Evolutionary conservation across 306 rosid species (phyloP).

Genomic region (Fagus crenata): DNA sequence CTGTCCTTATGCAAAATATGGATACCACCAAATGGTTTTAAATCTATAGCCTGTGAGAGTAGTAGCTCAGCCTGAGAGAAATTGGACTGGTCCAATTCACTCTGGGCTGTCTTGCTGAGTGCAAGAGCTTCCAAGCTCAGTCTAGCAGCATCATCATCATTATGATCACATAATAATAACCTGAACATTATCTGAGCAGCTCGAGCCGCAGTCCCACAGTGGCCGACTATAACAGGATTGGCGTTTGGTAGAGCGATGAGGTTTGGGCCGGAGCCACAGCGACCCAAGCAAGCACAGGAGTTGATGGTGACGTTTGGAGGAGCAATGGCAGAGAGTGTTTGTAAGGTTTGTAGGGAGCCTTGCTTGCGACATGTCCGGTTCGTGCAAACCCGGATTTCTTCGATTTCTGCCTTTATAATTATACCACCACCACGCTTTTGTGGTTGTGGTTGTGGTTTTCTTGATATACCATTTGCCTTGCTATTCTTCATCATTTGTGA

Average conservation of each 20-base stretch:
- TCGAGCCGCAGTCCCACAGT: slow-evolving; percentile 69
- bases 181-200: slow-evolving; percentile 55
- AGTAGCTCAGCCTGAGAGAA: slow-evolving; percentile 63
- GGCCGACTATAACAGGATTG: slow-evolving; percentile 34
- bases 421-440: too few relatives aligned
- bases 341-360: slow-evolving; percentile 76
- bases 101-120: slow-evolving; percentile 62
- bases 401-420: background rate
- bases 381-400: slow-evolving; percentile 78
- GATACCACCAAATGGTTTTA: slow-evolving; percentile 71
- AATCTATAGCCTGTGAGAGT: slow-evolving; percentile 75
- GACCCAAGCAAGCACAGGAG: slow-evolving; percentile 71
- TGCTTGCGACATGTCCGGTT: slow-evolving; percentile 82
- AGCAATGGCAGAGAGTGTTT: slow-evolving; percentile 58
- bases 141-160: slow-evolving; percentile 16
- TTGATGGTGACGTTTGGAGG: slow-evolving; percentile 61
- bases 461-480: too few relatives aligned
- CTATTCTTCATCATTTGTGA: too few relatives aligned
- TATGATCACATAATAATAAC: slow-evolving; percentile 30
- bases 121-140: slow-evolving; percentile 78
- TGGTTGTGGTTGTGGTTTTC: too few relatives aligned
- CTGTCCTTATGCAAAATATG: slow-evolving; percentile 66
- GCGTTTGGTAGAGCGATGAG: slow-evolving; percentile 56
- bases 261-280: slow-evolving; percentile 85
- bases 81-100: slow-evolving; percentile 41